Conservation (phyloP, 2,329 filamentous ascomycete genomes). For the Sporothrix luriei region DNA sequence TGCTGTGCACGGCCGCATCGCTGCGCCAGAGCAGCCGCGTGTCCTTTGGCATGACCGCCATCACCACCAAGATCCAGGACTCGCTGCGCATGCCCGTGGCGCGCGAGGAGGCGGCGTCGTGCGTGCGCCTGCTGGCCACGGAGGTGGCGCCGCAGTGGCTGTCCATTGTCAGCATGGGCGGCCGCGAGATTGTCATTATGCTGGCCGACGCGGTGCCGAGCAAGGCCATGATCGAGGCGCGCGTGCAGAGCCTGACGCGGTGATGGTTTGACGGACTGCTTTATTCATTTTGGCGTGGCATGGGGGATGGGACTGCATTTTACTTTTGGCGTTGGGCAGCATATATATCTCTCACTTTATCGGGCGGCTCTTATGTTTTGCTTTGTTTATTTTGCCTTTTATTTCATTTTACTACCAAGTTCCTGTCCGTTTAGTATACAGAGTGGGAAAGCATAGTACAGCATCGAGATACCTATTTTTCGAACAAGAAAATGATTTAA, state of each 20-base stretch:
- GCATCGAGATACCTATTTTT: conserved; percentile 29
- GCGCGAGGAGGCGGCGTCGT: conserved; percentile 54
- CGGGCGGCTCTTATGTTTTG: background rate
- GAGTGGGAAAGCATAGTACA: conserved; percentile 16
- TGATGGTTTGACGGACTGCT: background rate
- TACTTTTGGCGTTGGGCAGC: conserved; percentile 10
- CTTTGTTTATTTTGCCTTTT: background rate
- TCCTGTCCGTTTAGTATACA: background rate
- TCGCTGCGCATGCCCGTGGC: conserved; percentile 62
- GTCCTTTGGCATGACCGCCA: conserved; percentile 65
- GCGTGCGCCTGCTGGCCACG: conserved; percentile 55
- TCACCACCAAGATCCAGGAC: conserved; percentile 68
- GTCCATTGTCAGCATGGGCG: conserved; percentile 54
- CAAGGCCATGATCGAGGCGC: conserved; percentile 43
- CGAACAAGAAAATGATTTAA: no score
- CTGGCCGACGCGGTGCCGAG: conserved; percentile 47
- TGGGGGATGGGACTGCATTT: background rate
- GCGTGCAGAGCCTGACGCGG: conserved; percentile 36
- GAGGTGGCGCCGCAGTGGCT: conserved; percentile 63
- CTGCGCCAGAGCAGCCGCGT: conserved; percentile 58
- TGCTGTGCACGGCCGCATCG: conserved; percentile 60
- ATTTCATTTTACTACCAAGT: background rate
- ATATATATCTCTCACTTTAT: conserved; percentile 21
- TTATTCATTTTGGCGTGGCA: background rate
- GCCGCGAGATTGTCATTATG: conserved; percentile 61